Base-by-base conservation (phyloP, 345 rosid species). In the Psidium guajava region DNA sequence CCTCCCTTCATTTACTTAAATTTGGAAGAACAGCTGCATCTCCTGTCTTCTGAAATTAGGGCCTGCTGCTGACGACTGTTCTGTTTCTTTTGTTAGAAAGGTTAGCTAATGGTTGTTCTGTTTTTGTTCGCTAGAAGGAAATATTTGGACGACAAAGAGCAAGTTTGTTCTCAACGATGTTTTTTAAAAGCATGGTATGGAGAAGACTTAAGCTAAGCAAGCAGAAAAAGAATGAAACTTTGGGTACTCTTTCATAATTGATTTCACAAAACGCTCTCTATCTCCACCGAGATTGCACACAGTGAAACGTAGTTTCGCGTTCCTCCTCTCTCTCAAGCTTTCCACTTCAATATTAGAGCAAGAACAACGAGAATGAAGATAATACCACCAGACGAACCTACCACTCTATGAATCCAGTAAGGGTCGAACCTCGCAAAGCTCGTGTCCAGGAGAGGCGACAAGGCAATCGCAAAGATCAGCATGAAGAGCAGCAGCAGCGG, bases 381-480 rank as follows among this genome's bases (percentile, higher is more conserved):
- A 88, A 95, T 92, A n/a, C 98, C 98, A 82, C 94, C 91, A 61
- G 95, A 91, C 6, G 98, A 97, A 74, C 99, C 99, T 15, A 98
- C 98, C 44, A 91, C 92, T 88, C 99, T 91, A 82, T 97, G 95
- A 88, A 97, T 94, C 99, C 96, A 94, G 89, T 94, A 54, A 59
- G 91, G 93, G 91, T 96, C 98, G 86, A 94, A 94, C 92, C 91
- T 90, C 75, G 94, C 85, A 83, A 93, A 85, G 92, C 94, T 89
- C 86, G 87, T 90, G 85, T 95, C 99, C 49, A 89, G 80, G 89
- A 82, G 91, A 82, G 94, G 89, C 3, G 96, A 92, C 86, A 91
- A 75, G 77, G 81, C 90, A 83, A 93, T 89, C 56, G 94, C 94
- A 83, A 93, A 84, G 83, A 93, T 88, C 86, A 95, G 85, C 84